Percentiles rank a stretch among this genome's conserved stretches.
Conservation (phyloP, 129 eudicot species). For the Pulicaria dysenterica region DNA sequence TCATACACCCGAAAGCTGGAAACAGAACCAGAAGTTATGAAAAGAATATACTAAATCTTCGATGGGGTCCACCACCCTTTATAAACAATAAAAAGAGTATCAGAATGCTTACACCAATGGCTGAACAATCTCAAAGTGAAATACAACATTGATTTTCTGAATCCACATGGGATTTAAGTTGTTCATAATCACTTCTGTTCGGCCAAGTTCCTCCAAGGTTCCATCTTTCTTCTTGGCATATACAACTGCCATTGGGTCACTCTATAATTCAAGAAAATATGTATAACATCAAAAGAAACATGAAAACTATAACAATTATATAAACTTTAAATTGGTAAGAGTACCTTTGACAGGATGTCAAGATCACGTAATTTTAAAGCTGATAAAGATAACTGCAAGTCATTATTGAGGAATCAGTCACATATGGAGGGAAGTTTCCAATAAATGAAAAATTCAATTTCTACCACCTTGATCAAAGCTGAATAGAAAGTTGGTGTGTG, state of each 20-base stretch:
- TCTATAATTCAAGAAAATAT: conserved; percentile 46
- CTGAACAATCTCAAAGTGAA: conserved; percentile 93
- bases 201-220: conserved; percentile 80
- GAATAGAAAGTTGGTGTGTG: neutral
- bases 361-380: conserved; percentile 78
- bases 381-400: conserved; percentile 76
- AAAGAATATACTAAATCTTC: conserved; percentile 11
- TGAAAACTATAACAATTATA: neutral
- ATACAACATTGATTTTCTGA: conserved; percentile 62
- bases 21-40: conserved; percentile 19
- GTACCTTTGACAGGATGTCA: conserved; percentile 89
- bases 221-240: conserved; percentile 69
- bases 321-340: neutral
- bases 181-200: conserved; percentile 97
- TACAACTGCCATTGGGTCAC: conserved; percentile 94
- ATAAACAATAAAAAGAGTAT: conserved; percentile 21
- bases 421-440: conserved; percentile 18
- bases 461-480: conserved; percentile 14
- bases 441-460: neutral
- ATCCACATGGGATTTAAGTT: conserved; percentile 83
- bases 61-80: conserved; percentile 12
- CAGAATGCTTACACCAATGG: conserved; percentile 62
- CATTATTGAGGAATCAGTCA: conserved; percentile 22
- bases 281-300: conserved; percentile 18
- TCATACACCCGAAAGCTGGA: conserved; percentile 91